Base-by-base conservation (phyloP, 2,329 filamentous ascomycete genomes). In the Xylaria sp. region DNA sequence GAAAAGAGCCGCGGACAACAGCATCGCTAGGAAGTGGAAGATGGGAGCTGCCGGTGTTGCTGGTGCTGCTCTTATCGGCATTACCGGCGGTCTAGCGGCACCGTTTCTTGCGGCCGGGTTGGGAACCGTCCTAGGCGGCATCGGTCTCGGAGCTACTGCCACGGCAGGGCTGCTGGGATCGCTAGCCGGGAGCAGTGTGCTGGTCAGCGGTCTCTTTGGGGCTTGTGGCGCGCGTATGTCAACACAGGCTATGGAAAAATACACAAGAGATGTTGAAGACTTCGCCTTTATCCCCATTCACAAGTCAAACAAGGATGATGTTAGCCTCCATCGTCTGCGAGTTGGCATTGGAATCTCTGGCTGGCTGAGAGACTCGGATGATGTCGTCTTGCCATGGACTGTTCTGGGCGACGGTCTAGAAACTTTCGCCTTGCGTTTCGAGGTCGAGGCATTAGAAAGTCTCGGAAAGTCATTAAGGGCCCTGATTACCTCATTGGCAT, bases 141-240 rank as follows among this genome's bases (percentile, higher is more conserved):
- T 92, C 14, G 92, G 92, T 0, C 83, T 97, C 0, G 90, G 91
- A n/a, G 86, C 89, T 1, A 90, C 89, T 2, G 89, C 90, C 17
- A 91, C 92, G 2, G 92, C 93, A 8, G 89, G 90, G 0, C 88
- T 96, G 54, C 80, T 98, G 0, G 94, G 94, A 3, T 84, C 89
- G 9, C 82, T 97, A 69, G 91, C 93, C 1, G 89, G 94, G 38
- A 94, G 90, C 61, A 86, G 89, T 3, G 85, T 94, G 6, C 81
- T 94, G 14, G 89, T 96, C 7, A 94, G 93, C 5, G 87, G 91
- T 19, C 78, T 98, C 11, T 97, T 98, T 71, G 94, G 94, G 1
- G 92, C 95, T 2, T 97, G 96, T 70, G 91, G 91, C 6, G 88
- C 89, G 0, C 87, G 89, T 38, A 94, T 96, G 83, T 92, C 91